A percentile compares a stretch with the other conserved stretches of the same genome.
phyloP scores from a whole-genome alignment of 257 asterid genomes.

The Rehmannia glutinosa region DNA sequence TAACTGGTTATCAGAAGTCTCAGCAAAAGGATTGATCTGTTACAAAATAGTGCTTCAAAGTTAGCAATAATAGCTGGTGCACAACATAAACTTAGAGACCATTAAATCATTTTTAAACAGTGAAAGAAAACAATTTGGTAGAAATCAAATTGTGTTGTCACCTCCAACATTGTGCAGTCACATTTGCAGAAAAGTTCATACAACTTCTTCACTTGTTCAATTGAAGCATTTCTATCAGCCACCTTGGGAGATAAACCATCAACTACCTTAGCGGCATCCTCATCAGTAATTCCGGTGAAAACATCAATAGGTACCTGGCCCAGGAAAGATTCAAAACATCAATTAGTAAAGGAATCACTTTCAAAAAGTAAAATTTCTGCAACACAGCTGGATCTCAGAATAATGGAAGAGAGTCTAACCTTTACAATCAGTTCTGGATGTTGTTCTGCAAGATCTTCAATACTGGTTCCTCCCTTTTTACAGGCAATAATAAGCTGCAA shows the following conservation, averaged over 20 bases:
- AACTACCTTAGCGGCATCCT: constrained; percentile 97
- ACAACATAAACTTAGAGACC: background rate
- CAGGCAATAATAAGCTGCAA: constrained; percentile 93
- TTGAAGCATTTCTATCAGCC: constrained; percentile 82
- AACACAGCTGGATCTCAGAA: constrained; percentile 7
- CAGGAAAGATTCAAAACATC: constrained; percentile 4
- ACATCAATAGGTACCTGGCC: constrained; percentile 88
- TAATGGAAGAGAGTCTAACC: constrained; percentile 36
- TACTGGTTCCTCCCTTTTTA: constrained; percentile 96
- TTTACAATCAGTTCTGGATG: constrained; percentile 92
- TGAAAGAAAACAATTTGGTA: background rate
- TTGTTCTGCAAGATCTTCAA: constrained; percentile 96
- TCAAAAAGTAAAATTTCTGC: background rate
- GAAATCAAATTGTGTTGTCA: constrained; percentile 23
- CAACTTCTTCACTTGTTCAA: constrained; percentile 97
- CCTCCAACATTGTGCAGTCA: constrained; percentile 97
- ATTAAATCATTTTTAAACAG: background rate
- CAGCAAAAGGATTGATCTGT: constrained; percentile 96
- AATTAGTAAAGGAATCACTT: constrained; percentile 8
- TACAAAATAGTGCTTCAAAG: constrained; percentile 10
- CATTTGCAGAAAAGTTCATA: constrained; percentile 89
- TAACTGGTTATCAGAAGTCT: constrained; percentile 82
- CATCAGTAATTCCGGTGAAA: constrained; percentile 91
- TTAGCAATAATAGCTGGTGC: constrained; percentile 13
- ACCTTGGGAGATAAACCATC: constrained; percentile 90